phyloP scores from a whole-genome alignment of 305 asterid species.

The Fraxinus dipetala region DNA sequence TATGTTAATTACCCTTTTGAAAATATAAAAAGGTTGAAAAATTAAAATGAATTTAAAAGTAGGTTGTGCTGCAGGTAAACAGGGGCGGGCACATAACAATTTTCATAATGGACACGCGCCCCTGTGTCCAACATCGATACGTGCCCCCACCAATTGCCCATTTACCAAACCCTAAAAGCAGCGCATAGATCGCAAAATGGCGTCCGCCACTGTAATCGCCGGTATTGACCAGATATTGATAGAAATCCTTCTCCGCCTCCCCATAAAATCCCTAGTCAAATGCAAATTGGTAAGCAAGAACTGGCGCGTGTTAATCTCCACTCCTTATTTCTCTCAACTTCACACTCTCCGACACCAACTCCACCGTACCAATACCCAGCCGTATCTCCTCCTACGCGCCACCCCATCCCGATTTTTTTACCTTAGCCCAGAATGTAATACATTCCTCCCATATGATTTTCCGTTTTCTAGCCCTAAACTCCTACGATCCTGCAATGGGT shows the following conservation, averaged over 20 bases:
- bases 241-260: conserved; percentile 19
- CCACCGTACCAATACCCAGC: not conserved
- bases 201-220: conserved; percentile 9
- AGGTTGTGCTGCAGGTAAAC: too few relatives aligned
- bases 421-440: not conserved
- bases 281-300: conserved; percentile 26
- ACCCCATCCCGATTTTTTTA: not conserved
- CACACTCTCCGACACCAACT: conserved; percentile 9
- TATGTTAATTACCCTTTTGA: too few relatives aligned
- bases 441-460: not conserved
- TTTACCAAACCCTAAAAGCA: not conserved
- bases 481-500: conserved; percentile 25
- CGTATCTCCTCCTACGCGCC: not conserved
- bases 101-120: too few relatives aligned
- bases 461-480: not conserved
- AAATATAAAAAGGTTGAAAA: too few relatives aligned
- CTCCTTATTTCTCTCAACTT: not conserved
- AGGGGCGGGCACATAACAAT: too few relatives aligned
- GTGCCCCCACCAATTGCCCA: not conserved
- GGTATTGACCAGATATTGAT: conserved; percentile 23
- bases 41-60: too few relatives aligned
- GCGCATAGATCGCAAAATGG: not conserved
- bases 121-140: too few relatives aligned
- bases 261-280: conserved; percentile 21
- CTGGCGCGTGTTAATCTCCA: conserved; percentile 25